Base-by-base conservation (phyloP, 208 protist genomes). In the Porcisia deanei region DNA sequence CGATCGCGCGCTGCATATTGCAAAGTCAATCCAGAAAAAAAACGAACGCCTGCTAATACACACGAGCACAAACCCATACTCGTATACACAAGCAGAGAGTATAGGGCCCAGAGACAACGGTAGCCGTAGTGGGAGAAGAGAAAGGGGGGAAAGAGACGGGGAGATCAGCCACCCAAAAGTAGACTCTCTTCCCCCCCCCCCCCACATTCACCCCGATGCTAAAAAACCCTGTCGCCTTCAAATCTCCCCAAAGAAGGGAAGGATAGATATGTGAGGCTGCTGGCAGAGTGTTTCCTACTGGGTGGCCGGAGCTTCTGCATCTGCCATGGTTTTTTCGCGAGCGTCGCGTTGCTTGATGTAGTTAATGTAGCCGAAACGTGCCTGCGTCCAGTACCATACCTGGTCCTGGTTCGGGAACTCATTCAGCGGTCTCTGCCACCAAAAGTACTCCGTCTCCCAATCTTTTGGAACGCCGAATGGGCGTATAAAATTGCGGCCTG, bases 391-490 rank as follows among this genome's bases (percentile, higher is more conserved):
- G 84, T 89, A 94, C 89, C 91, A 97, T 20, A 97, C 85, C 69
- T 93, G 86, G 30, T 84, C 86, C 76, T 94, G 88, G 74, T 95
- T 95, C 16, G 92, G 92, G 71, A 97, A 95, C 60, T 97, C 89
- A 73, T 97, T 90, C 1, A 97, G 81, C n/a, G 92, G 92, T 12
- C 73, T 57, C 80, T 97, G 92, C 92, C 92, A 97, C 92, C 92
- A 97, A 81, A 92, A 94, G 71, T 64, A 75, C 57, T 80, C 92
- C 53, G 45, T 89, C 72, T 89, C 85, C 85, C 87, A 95, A 66
- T 97, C 86, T 73, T 87, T 84, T 20, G 92, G 92, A 53, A 88
- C 86, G 41, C 92, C 92, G 72, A 93, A 94, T 0, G 92, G 88
- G 22, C 92, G 90, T 39, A 95, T 84, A 75, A 92, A 79, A 34